Evolutionary conservation across 2,329 filamentous ascomycete genomes (phyloP), one percentile per base, ranked within the genome.

Genomic region (Hymenoscyphus scutula): DNA sequence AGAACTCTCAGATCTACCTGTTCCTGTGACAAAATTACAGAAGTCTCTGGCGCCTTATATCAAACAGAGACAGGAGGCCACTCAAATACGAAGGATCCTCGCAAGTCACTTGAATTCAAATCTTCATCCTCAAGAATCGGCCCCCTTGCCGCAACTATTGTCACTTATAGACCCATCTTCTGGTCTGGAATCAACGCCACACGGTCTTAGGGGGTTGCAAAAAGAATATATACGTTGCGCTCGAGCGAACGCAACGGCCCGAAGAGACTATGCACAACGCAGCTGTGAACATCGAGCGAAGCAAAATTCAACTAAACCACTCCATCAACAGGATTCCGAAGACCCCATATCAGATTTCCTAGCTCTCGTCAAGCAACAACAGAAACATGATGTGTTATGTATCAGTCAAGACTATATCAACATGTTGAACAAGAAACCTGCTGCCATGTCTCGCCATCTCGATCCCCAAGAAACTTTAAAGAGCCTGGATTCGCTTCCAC

Each of bases 151-250:
- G 34, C 65, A 64, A n/a, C 72, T 69, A 51, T 72, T 86, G 25
- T 80, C 83, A 17, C 78, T 88, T 11, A 70, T 80, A 41, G 78
- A 81, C 53, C 64, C 75, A 29, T 70, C 76, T 38, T 71, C 72
- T 56, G 69, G 75, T 62, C 69, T 79, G 59, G 73, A 73, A 19
- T 56, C 74, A 15, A 71, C 76, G 23, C 66, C 76, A 2, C 76
- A 78, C 58, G 65, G 69, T 25, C 69, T 80, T 0, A 78, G 76
- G 37, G 84, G 82, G 0, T 70, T 81, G 17, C 81, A 84, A 57
- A 78, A 77, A 67, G 80, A 83, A 37, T 89, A 86, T 65, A 70
- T 87, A 32, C 79, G 81, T 55, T 83, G 82, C 1, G 70, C 86
- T 5, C 77, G 77, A 62, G 79, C 78, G 19, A 85, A 87, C 68